Conservation (phyloP, 129 eudicot species). For the Lactuca saligna region DNA sequence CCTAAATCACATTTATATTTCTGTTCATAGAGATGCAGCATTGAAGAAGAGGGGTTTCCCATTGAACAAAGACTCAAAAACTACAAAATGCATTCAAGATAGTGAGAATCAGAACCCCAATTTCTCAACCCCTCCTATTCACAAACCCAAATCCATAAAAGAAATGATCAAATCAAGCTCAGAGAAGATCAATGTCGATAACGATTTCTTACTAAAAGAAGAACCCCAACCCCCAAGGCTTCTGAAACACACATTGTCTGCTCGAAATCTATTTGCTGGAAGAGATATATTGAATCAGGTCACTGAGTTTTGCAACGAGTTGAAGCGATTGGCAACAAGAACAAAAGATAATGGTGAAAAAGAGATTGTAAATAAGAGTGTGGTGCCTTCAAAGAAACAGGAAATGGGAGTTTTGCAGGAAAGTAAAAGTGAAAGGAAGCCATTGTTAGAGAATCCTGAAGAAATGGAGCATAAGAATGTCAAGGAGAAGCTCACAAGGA, state of each 20-base stretch:
- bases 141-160: conserved; percentile 47
- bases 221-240: conserved; percentile 39
- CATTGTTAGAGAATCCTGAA: conserved; percentile 55
- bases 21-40: conserved; percentile 55
- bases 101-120: conserved; percentile 84
- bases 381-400: conserved; percentile 13
- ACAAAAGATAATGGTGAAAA: conserved; percentile 39
- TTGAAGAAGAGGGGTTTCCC: conserved; percentile 65
- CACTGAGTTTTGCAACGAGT: conserved; percentile 75
- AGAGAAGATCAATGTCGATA: conserved; percentile 45
- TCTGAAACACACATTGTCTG: conserved; percentile 70
- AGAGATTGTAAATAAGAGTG: conserved; percentile 23
- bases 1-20: background rate
- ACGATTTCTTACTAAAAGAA: conserved; percentile 28
- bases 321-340: conserved; percentile 73
- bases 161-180: conserved; percentile 74
- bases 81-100: conserved; percentile 37
- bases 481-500: conserved; percentile 49
- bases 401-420: conserved; percentile 37
- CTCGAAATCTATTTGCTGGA: conserved; percentile 72
- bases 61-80: conserved; percentile 28
- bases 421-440: conserved; percentile 61
- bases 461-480: conserved; percentile 28
- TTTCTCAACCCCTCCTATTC: conserved; percentile 51
- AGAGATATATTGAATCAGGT: conserved; percentile 66